Evolutionary conservation across 1,284 basidiomycete species (phyloP).

Genomic region (Trichosporon sp.): DNA sequence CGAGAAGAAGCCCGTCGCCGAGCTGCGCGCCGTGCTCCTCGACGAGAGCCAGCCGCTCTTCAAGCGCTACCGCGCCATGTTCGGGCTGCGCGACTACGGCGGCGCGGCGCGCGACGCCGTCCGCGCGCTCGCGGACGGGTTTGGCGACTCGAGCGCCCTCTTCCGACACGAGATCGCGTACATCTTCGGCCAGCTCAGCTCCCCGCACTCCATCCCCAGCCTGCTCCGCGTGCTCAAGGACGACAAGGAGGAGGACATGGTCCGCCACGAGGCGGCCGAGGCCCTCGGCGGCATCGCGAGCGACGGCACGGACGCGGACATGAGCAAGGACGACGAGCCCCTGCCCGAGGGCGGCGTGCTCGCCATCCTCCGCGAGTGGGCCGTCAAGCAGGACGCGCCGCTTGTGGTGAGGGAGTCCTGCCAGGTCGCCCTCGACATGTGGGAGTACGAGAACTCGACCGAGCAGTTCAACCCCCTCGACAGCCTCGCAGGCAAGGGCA

Average conservation of each 20-base stretch:
- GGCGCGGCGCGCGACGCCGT: constrained; percentile 62
- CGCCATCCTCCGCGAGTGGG: constrained; percentile 80
- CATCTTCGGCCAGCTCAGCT: constrained; percentile 93
- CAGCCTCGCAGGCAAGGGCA: constrained; percentile 44
- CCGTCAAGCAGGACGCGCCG: constrained; percentile 69
- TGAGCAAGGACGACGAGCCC: constrained; percentile 32
- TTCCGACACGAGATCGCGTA: constrained; percentile 98
- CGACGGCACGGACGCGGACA: constrained; percentile 55
- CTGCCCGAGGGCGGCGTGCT: constrained; percentile 59
- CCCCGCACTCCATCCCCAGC: constrained; percentile 79
- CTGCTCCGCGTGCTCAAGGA: constrained; percentile 75
- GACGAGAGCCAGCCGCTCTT: constrained; percentile 73
- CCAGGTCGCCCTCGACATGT: constrained; percentile 95
- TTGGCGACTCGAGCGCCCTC: constrained; percentile 76
- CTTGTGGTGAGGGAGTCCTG: constrained; percentile 92
- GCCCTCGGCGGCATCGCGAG: constrained; percentile 94
- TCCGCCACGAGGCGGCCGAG: constrained; percentile 97
- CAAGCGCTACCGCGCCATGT: constrained; percentile 97
- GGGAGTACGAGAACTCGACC: constrained; percentile 86
- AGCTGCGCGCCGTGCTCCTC: constrained; percentile 65
- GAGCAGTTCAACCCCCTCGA: constrained; percentile 79
- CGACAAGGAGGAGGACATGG: constrained; percentile 84
- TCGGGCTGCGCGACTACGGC: constrained; percentile 86
- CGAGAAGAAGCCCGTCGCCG: constrained; percentile 37
- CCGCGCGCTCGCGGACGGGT: constrained; percentile 83